Evolutionary conservation across 2,329 filamentous ascomycete genomes (phyloP), one percentile per base, ranked within the genome.

Genomic region (Phaeosphaeriaceae sp.): DNA sequence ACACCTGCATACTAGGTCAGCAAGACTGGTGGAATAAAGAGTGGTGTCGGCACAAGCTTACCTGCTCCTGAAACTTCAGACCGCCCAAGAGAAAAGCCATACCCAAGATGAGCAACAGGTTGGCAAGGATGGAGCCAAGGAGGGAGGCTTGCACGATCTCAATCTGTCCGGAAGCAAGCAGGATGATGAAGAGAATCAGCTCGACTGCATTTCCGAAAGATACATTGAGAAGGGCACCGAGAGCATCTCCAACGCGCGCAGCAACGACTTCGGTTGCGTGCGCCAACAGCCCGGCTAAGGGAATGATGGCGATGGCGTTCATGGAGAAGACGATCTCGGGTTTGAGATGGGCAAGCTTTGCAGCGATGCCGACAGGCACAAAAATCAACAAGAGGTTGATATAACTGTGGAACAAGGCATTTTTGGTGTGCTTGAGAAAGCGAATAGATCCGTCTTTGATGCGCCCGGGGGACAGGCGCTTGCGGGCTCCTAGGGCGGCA

Each of bases 21-120:
- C 31, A 36, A 36, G 31, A 36, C 15, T 36, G 10, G 4, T 27
- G 25, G 25, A 5, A 9, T 27, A 5, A 41, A 5, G 36, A 41
- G 15, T 20, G 2, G 11, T 20, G 40, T 24, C 3, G 33, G 22
- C 19, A 10, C 25, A 2, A 42, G 67, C 80, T 61, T 70, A 88
- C 88, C 82, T 97, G 93, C 81, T 97, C 93, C 74, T 91, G 89
- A 77, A 88, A 97, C 62, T 92, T 89, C 54, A 97, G 81, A 62
- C 93, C 93, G 71, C 93, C 93, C 22, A 96, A 80, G 52, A 96
- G 85, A 77, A 97, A 97, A 56, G 89, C 89, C 92, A 97, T 97
- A 71, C 93, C 93, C 67, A 97, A 80, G 72, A 96, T 96, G 60
- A 97, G 85, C 22, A 97, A 83, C 55, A 97, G 80, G 72, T 97